These are phyloP conservation scores for Tuber calosporum DNA, from an alignment of 495 filamentous ascomycete genomes.

Conservation along the genomic window DNA sequence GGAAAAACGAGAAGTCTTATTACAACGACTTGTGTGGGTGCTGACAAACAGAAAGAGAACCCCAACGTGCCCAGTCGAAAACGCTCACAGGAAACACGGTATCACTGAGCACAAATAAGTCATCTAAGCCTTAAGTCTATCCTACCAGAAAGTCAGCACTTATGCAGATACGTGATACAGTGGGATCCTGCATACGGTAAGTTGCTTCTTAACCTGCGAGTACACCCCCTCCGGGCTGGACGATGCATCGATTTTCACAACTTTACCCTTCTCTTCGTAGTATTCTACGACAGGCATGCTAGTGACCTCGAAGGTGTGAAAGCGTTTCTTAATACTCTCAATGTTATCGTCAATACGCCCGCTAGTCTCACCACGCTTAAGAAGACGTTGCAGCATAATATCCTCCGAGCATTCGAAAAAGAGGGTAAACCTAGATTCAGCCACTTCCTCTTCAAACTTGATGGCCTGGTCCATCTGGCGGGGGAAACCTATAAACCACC, in stretches of 20 bases:
- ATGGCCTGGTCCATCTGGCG: conserved; percentile 93
- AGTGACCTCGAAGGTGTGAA: conserved; percentile 84
- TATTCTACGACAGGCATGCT: conserved; percentile 93
- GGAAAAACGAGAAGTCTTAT: not conserved
- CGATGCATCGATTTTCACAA: conserved; percentile 67
- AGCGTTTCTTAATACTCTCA: conserved; percentile 91
- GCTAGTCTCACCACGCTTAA: conserved; percentile 86
- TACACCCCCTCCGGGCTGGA: conserved; percentile 67
- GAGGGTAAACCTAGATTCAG: conserved; percentile 69
- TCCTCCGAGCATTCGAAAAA: conserved; percentile 89
- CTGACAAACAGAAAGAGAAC: not conserved
- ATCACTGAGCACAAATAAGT: not conserved
- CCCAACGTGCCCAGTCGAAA: not conserved
- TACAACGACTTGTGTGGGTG: not conserved
- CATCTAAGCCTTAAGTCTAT: not conserved
- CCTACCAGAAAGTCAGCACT: not conserved
- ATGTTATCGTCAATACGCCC: conserved; percentile 88
- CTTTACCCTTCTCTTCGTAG: conserved; percentile 67
- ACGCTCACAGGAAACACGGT: not conserved
- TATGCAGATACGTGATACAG: not conserved
- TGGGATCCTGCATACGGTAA: conserved; percentile 36
- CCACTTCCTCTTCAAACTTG: conserved; percentile 85
- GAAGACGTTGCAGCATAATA: conserved; percentile 70
- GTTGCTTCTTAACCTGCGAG: conserved; percentile 53
- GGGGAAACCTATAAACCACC: conserved; percentile 57